Conservation (phyloP, 345 rosid species). For the Turritis glabra region DNA sequence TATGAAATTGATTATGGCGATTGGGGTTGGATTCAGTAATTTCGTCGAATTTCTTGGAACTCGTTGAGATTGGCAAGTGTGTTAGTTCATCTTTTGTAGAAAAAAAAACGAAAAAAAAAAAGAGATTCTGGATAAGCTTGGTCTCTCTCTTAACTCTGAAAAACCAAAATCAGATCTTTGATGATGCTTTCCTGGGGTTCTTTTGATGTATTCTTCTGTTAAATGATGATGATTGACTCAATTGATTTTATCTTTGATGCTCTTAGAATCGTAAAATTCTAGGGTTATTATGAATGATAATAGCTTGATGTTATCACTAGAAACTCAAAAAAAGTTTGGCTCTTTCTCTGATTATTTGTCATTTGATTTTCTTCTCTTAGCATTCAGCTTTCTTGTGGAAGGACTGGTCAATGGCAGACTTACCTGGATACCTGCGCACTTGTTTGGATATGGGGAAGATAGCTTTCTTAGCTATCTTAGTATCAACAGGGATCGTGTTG, state of each 20-base stretch:
- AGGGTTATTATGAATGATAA: not conserved
- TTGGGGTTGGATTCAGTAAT: not conserved
- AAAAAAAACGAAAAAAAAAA: no score
- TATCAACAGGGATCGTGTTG: constrained; percentile 79
- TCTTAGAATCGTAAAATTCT: not conserved
- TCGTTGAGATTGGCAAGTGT: not conserved
- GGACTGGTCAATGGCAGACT: constrained; percentile 60
- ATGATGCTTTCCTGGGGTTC: not conserved
- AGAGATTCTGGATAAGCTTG: no score
- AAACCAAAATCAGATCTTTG: not conserved
- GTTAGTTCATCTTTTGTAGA: no score
- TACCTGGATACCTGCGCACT: constrained; percentile 68
- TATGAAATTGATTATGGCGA: not conserved
- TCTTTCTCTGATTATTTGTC: not conserved
- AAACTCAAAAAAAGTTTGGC: not conserved
- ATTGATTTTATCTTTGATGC: not conserved
- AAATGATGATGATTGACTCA: constrained; percentile 2
- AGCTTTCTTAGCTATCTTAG: constrained; percentile 81
- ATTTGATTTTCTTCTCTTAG: not conserved
- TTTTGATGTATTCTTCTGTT: not conserved
- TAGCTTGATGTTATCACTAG: constrained; percentile 1
- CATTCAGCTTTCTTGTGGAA: constrained; percentile 20
- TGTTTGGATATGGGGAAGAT: constrained; percentile 86
- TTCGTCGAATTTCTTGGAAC: not conserved
- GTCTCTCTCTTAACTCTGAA: no score